Evolutionary conservation across 352 stramenopile species (phyloP), one percentile per base, ranked within the genome.

Genomic region (Phytophthora pisi): DNA sequence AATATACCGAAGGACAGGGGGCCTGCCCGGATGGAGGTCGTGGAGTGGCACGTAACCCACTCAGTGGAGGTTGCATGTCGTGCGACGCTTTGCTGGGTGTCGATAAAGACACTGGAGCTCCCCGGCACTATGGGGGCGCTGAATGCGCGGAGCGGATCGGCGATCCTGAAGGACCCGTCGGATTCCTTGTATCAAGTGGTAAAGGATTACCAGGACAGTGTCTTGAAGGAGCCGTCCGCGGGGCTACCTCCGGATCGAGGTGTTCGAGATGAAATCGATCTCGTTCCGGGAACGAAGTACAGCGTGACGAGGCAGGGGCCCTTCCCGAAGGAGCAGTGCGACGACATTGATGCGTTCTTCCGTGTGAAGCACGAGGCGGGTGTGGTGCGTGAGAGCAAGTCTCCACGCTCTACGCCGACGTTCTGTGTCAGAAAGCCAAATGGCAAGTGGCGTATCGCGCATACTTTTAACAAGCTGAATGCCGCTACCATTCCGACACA

Each of bases 271-370:
- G 66, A 78, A 30, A 78, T 71, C 52, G 58, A 77, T 42, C 28
- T 62, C 11, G 23, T 43, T 9, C 15, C 57, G 5, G 52, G 46
- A 43, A 60, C 70, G 13, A 73, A 68, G 34, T 68, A 73, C 40
- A 63, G 60, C n/a, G 56, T 73, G 0, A 68, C 59, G 0, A 45
- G 63, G 11, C 66, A 75, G 40, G 74, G 61, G 62, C 68, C 72
- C 38, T 36, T 79, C 2, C 64, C 68, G 2, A 24, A 42, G 0
- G 66, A 73, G 1, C 71, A 75, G 60, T 64, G 69, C 20, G 61
- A 68, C 30, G 46, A 45, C 26, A 69, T 72, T 49, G 36, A 72
- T 36, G 50, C 30, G 10, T 43, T 43, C 36, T 43, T n/a, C 36
- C 24, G 24, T 4, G 24, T 4, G 24, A 26, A 2, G 24, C 24